Percentiles rank a stretch among this genome's conserved stretches.
phyloP scores from a whole-genome alignment of 768 basidiomycete genomes.

The Mycena pura region DNA sequence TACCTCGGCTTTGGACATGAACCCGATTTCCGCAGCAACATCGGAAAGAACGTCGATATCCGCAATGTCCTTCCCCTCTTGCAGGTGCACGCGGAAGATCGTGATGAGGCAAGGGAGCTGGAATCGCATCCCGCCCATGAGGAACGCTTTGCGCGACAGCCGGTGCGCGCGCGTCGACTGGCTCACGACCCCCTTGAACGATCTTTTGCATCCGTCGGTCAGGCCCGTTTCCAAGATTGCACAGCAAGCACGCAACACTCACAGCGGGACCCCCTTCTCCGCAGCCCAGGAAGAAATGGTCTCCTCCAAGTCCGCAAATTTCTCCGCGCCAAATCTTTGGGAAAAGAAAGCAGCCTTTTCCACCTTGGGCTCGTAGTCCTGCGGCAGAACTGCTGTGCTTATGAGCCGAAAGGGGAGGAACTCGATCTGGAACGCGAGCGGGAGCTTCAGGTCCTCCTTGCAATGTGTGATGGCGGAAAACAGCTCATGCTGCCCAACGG shows the following conservation, averaged over 20 bases:
- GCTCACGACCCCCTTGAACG: conserved; percentile 64
- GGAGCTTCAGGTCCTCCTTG: conserved; percentile 54
- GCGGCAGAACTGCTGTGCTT: conserved; percentile 42
- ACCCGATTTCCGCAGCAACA: conserved; percentile 57
- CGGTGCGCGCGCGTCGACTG: conserved; percentile 78
- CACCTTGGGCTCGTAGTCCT: conserved; percentile 44
- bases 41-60: conserved; percentile 65
- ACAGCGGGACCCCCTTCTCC: conserved; percentile 67
- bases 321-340: conserved; percentile 60
- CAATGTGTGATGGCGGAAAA: conserved; percentile 54
- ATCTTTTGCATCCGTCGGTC: conserved; percentile 41
- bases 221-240: not conserved
- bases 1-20: conserved; percentile 70
- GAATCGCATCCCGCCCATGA: conserved; percentile 62
- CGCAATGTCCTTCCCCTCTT: conserved; percentile 67
- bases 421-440: conserved; percentile 57
- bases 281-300: conserved; percentile 58
- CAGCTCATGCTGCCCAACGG: conserved; percentile 59
- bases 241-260: conserved; percentile 28
- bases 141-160: conserved; percentile 71
- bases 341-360: conserved; percentile 49
- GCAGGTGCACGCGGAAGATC: conserved; percentile 72
- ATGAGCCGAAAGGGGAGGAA: conserved; percentile 61
- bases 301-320: conserved; percentile 46
- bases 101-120: conserved; percentile 64